Percentiles rank a stretch among this genome's conserved stretches.
phyloP scores from a whole-genome alignment of 2,329 filamentous ascomycete species.

The Fusarium sp. region DNA sequence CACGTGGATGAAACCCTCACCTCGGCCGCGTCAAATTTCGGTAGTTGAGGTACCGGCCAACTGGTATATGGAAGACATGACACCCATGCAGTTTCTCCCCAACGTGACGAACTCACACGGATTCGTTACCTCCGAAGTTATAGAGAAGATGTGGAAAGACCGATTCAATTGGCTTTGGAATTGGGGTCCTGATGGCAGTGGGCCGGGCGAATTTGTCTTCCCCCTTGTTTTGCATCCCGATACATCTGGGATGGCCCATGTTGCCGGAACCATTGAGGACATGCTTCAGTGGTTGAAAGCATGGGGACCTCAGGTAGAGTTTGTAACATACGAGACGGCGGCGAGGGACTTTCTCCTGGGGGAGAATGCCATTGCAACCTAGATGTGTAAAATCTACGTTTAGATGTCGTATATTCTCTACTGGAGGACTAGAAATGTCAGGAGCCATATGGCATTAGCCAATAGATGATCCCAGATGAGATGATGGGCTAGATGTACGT shows the following conservation, averaged over 20 bases:
- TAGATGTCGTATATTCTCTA: not conserved
- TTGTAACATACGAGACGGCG: conserved; percentile 8
- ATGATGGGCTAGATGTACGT: not conserved
- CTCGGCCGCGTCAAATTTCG: not conserved
- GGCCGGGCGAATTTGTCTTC: conserved; percentile 11
- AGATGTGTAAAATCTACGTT: too few species aligned
- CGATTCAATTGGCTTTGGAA: conserved; percentile 5
- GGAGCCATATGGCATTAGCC: not conserved
- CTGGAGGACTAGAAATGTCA: not conserved
- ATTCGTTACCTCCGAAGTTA: not conserved
- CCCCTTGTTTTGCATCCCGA: conserved; percentile 26
- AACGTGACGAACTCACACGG: conserved; percentile 21
- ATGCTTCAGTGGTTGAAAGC: conserved; percentile 26
- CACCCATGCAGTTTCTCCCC: conserved; percentile 26
- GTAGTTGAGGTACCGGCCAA: conserved; percentile 24
- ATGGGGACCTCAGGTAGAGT: conserved; percentile 23
- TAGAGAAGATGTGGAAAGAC: conserved; percentile 8
- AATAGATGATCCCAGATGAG: not conserved
- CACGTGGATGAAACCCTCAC: conserved; percentile 6
- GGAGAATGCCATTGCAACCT: not conserved
- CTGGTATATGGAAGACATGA: conserved; percentile 36
- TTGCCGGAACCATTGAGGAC: conserved; percentile 15
- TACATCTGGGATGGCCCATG: conserved; percentile 21
- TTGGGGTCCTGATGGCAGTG: conserved; percentile 4
- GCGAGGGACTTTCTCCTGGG: not conserved